phyloP scores from a whole-genome alignment of 2,329 filamentous ascomycete species.

The Pseudopithomyces chartarum region DNA sequence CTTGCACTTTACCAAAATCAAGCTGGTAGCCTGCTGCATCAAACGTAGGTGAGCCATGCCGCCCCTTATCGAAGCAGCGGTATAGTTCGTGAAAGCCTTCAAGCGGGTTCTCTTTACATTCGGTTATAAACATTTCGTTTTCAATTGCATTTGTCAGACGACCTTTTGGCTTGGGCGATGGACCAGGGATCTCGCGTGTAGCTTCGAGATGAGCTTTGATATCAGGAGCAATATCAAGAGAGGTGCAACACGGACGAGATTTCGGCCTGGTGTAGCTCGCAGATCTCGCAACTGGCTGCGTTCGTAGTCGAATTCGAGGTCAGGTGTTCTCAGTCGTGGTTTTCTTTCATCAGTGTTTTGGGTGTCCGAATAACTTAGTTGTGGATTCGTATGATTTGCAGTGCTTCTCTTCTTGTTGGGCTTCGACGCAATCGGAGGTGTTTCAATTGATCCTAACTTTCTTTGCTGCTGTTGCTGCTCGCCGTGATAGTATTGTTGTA shows the following conservation, averaged over 20 bases:
- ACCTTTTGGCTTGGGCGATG: not conserved
- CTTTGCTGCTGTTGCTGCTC: not conserved
- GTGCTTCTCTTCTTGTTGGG: not conserved
- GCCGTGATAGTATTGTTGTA: not conserved
- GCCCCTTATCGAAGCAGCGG: constrained; percentile 13
- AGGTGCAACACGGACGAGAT: constrained; percentile 1
- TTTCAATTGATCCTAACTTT: not conserved
- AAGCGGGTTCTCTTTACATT: constrained; percentile 1
- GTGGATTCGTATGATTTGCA: not conserved
- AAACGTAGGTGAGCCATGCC: constrained; percentile 14
- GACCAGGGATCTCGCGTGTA: constrained; percentile 4
- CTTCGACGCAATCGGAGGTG: not conserved
- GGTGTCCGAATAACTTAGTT: not conserved
- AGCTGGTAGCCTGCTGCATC: constrained; percentile 17
- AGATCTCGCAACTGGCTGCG: constrained; percentile 10
- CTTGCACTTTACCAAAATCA: constrained; percentile 11
- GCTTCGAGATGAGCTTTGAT: constrained; percentile 1
- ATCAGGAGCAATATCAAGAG: not conserved
- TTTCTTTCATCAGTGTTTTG: constrained; percentile 1
- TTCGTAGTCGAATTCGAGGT: constrained; percentile 14
- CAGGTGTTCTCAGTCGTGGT: constrained; percentile 9
- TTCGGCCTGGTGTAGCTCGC: constrained; percentile 4
- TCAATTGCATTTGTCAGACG: not conserved
- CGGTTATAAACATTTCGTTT: not conserved
- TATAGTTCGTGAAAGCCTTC: constrained; percentile 6